Evolutionary conservation across 768 basidiomycete species (phyloP), one percentile per base, ranked within the genome.

Genomic region (Leccinellum albellum): DNA sequence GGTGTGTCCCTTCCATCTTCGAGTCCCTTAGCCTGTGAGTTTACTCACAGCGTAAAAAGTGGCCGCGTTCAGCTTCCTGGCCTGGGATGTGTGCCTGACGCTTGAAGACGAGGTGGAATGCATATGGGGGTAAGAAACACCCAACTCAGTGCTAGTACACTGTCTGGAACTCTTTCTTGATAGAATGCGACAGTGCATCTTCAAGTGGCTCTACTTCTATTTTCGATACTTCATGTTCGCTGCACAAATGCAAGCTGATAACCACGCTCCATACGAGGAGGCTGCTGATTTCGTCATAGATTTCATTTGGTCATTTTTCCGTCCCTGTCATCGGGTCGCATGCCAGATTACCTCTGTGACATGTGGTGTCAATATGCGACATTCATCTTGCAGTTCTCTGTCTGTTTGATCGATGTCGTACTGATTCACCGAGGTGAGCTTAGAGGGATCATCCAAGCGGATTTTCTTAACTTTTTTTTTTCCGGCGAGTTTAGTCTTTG

Each of bases 101-200:
- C 59, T 67, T 24, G 61, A 56, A 24, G 63, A 57, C 14, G 74
- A 72, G 47, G 57, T 66, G 1, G 66, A 66, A 35, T 61, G 65
- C 23, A 47, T 74, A 21, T 75, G 74, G 72, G 61, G 59, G 74
- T 76, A 54, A 60, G 46, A 10, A 24, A 23, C 21, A 17, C 33
- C 1, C 17, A 24, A 28, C 10, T n/a, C n/a, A n/a, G 6, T 24
- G 3, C 3, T 8, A n/a, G n/a, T n/a, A 6, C 14, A 13, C n/a
- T 14, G 1, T 23, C 15, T 26, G 29, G 15, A 13, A 47, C 32
- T 35, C 33, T 44, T n/a, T n/a, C 6, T 40, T 37, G 8, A 23
- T 50, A 66, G 61, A 17, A 66, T 58, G 59, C 55, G 46, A 50
- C 32, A 20, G 6, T 56, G 49, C 35, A 4, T 45, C 26, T 45